A percentile compares a stretch with the other conserved stretches of the same genome.
Conservation (phyloP, 2,329 filamentous ascomycete genomes). For the Falciphora oryzae region DNA sequence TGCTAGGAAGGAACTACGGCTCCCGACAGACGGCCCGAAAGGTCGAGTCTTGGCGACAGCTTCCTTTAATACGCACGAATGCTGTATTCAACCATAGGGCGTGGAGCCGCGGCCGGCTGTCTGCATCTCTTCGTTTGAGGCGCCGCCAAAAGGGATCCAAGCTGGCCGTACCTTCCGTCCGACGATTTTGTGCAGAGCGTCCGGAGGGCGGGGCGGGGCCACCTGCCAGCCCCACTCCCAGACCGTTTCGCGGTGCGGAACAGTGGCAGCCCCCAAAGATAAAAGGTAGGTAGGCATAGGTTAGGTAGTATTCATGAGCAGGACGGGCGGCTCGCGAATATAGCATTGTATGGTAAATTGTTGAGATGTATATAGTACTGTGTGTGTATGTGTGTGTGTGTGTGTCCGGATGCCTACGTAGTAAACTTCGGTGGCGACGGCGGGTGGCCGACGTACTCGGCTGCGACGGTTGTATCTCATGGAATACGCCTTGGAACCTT, state of each 20-base stretch:
- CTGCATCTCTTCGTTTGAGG: neutral
- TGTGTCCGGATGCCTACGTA: neutral
- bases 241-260: no score
- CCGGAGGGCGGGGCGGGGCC: no score
- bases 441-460: neutral
- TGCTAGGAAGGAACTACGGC: neutral
- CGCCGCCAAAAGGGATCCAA: neutral
- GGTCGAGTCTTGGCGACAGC: neutral
- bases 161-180: neutral
- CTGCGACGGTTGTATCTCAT: neutral
- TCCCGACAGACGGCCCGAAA: neutral
- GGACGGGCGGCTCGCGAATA: no score
- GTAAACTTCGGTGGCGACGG: no score
- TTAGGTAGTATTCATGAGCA: no score
- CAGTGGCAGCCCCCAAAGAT: no score
- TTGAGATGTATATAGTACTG: neutral
- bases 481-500: neutral
- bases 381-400: no score
- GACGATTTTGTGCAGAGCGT: neutral
- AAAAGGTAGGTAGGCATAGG: no score
- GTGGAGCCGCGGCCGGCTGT: neutral
- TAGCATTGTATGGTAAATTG: no score
- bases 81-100: neutral
- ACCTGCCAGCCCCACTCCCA: neutral
- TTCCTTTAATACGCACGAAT: no score